phyloP scores from a whole-genome alignment of 257 asterid species.

The Ballota nigra region DNA sequence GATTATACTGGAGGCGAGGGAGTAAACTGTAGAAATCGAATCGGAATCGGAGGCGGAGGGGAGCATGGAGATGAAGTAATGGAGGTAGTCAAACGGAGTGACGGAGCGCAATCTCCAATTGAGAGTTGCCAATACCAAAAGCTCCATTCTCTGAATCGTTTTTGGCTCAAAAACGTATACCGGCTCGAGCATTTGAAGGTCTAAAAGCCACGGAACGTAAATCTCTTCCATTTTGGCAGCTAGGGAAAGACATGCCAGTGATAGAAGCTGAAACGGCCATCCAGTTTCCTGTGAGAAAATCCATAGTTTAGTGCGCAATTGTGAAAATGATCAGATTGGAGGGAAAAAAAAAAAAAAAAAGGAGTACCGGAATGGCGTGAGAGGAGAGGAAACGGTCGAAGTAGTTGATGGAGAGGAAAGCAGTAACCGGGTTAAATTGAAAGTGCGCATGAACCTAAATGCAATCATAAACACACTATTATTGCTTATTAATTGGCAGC shows the following conservation, averaged over 20 bases:
- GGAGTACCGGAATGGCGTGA: constrained; percentile 27
- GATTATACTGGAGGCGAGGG: constrained; percentile 33
- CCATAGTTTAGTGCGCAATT: neutral
- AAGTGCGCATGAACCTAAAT: constrained; percentile 44
- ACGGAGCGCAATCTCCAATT: constrained; percentile 52
- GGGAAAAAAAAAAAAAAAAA: too few species aligned
- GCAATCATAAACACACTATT: neutral
- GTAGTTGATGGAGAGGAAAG: constrained; percentile 51
- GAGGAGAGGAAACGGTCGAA: constrained; percentile 45
- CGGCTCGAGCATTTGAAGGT: constrained; percentile 39
- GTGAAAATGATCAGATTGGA: neutral
- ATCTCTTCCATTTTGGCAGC: constrained; percentile 65
- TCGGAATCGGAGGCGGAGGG: constrained; percentile 25
- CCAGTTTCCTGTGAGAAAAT: constrained; percentile 24
- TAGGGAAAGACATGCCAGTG: constrained; percentile 48
- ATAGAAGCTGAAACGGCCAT: constrained; percentile 53
- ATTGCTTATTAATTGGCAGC: neutral
- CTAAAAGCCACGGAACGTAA: constrained; percentile 39
- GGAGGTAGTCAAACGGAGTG: constrained; percentile 57
- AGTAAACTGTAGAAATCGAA: neutral
- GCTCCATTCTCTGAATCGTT: constrained; percentile 57
- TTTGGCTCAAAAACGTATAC: constrained; percentile 34
- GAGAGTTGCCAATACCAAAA: constrained; percentile 40
- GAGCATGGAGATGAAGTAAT: constrained; percentile 41
- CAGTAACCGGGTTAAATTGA: constrained; percentile 50